A percentile compares a stretch with the other conserved stretches of the same genome.
These are phyloP conservation scores for Eucalyptus shirleyi DNA, from an alignment of 345 rosid species.

Conservation along the genomic window DNA sequence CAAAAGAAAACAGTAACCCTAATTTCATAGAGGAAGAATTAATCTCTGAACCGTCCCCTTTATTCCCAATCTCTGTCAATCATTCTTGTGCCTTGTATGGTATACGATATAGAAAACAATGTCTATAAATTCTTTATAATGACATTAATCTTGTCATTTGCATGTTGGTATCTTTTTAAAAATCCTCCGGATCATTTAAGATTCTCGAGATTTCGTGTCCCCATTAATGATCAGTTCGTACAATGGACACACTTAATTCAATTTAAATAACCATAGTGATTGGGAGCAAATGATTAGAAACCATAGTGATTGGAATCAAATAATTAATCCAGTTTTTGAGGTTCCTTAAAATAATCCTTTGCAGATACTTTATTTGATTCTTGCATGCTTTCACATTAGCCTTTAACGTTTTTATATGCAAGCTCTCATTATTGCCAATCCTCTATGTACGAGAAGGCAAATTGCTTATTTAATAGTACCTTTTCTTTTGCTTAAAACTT, in stretches of 20 bases:
- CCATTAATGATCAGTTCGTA: neutral
- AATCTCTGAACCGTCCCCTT: neutral
- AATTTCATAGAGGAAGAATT: neutral
- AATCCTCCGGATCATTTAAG: neutral
- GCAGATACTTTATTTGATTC: neutral
- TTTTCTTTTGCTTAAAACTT: neutral
- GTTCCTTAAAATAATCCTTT: slow-evolving; percentile 3
- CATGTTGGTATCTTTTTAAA: neutral
- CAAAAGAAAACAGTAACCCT: neutral
- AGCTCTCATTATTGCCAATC: neutral
- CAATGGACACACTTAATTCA: neutral
- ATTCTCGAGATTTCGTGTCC: slow-evolving; percentile 23
- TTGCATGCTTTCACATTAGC: neutral
- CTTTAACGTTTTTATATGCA: neutral
- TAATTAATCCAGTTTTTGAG: slow-evolving; percentile 11
- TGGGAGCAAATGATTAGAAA: neutral
- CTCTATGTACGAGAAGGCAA: neutral
- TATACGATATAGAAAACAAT: neutral
- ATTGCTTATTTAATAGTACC: neutral
- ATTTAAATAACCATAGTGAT: neutral
- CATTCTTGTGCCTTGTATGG: neutral
- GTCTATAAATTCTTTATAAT: neutral
- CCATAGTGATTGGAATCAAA: neutral
- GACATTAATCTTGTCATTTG: neutral
- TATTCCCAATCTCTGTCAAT: neutral